phyloP scores from a whole-genome alignment of 371 early-diverging fungal species.

The Circinella umbellata region DNA sequence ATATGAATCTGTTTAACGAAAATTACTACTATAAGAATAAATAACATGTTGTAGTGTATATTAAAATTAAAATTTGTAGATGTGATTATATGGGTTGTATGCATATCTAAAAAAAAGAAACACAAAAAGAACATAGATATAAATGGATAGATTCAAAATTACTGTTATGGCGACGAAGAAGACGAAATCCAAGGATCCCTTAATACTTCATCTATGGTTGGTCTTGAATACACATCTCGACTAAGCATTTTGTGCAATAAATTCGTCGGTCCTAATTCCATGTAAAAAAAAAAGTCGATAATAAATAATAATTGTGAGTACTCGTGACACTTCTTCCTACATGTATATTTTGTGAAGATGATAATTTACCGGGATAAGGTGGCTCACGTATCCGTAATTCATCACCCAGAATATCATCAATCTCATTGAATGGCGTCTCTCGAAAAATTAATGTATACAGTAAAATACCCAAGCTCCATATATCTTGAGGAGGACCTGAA shows the following conservation, averaged over 20 bases:
- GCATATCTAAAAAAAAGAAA: too few relatives aligned
- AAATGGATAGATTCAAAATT: too few relatives aligned
- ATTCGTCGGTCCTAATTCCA: conserved; percentile 49
- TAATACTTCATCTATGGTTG: conserved; percentile 58
- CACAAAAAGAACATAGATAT: too few relatives aligned
- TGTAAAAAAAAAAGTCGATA: neutral
- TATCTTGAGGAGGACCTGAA: conserved; percentile 79
- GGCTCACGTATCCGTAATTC: conserved; percentile 67
- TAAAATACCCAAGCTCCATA: conserved; percentile 85
- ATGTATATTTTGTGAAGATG: too few relatives aligned
- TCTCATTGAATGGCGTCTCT: conserved; percentile 83
- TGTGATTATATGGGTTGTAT: too few relatives aligned
- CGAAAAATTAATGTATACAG: conserved; percentile 80
- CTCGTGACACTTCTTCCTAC: too few relatives aligned
- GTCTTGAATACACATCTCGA: conserved; percentile 50
- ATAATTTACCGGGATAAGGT: conserved; percentile 59
- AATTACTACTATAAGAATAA: too few relatives aligned
- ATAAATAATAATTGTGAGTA: neutral
- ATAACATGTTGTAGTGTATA: too few relatives aligned
- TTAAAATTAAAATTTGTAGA: too few relatives aligned
- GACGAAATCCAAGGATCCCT: conserved; percentile 56
- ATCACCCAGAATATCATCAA: conserved; percentile 73
- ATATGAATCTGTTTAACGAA: too few relatives aligned
- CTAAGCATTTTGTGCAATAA: conserved; percentile 58
- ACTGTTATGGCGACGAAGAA: too few relatives aligned